These are phyloP conservation scores for Wickerhamomyces subpelliculosus DNA, from an alignment of 805 yeast species.

Conservation along the genomic window DNA sequence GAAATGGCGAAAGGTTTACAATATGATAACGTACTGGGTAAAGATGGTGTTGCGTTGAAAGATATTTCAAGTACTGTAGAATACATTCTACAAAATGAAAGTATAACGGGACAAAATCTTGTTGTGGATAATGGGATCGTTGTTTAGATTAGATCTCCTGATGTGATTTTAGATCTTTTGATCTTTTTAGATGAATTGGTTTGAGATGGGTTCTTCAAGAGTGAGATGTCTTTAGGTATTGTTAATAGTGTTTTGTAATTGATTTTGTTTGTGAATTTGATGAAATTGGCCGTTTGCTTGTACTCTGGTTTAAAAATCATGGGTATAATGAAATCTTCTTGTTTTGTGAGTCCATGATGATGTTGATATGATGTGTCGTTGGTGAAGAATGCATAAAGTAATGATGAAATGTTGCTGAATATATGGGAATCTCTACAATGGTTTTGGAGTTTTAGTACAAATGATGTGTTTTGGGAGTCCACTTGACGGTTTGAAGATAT, in stretches of 20 bases:
- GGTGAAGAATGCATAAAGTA: slow-evolving; percentile 6
- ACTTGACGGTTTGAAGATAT: background rate
- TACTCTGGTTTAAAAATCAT: slow-evolving; percentile 5
- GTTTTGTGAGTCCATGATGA: background rate
- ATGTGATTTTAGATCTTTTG: slow-evolving; percentile 5
- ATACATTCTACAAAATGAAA: slow-evolving; percentile 14
- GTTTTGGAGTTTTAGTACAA: too few relatives aligned
- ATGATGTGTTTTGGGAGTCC: too few relatives aligned
- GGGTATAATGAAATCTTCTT: background rate
- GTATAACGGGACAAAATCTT: slow-evolving; percentile 25
- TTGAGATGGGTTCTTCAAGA: too few relatives aligned
- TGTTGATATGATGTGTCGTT: background rate
- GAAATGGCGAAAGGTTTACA: slow-evolving; percentile 38
- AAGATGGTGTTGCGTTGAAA: slow-evolving; percentile 11
- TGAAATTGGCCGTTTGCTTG: background rate
- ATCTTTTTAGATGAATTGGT: too few relatives aligned
- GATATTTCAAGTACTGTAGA: slow-evolving; percentile 19
- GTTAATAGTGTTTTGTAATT: background rate
- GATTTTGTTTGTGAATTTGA: background rate
- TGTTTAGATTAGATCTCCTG: slow-evolving; percentile 2
- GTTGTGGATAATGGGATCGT: slow-evolving; percentile 24
- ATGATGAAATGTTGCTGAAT: background rate
- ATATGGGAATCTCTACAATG: too few relatives aligned
- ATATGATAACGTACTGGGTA: slow-evolving; percentile 14
- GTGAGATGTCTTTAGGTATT: background rate